Conservation (phyloP, 1,139 yeast species). For the Yamadazyma triangularis region DNA sequence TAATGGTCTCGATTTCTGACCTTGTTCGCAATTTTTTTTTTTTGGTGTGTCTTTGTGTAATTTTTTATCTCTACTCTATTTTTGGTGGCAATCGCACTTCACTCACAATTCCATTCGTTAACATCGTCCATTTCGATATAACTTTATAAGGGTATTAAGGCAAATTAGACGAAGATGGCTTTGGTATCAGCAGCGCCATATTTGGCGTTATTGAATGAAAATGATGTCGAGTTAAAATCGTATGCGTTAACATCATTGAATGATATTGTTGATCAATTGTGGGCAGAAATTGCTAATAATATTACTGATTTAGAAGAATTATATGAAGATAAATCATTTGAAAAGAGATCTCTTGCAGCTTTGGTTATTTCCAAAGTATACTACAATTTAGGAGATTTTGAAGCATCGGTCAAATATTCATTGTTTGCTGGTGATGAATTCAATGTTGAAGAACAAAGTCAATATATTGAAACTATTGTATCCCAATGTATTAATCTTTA, state of each 20-base stretch:
- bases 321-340: conserved; percentile 78
- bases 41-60: too few species aligned
- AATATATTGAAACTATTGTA: conserved; percentile 88
- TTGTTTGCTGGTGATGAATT: conserved; percentile 80
- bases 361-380: conserved; percentile 90
- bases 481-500: conserved; percentile 88
- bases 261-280: conserved; percentile 79
- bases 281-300: conserved; percentile 97
- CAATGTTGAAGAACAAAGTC: conserved; percentile 70
- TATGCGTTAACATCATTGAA: conserved; percentile 84
- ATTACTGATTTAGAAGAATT: conserved; percentile 84
- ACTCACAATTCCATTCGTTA: too few species aligned
- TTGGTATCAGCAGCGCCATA: conserved; percentile 82
- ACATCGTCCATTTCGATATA: too few species aligned
- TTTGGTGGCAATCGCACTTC: too few species aligned
- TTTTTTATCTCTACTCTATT: too few species aligned
- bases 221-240: conserved; percentile 70
- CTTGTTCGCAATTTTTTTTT: too few species aligned
- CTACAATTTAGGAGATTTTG: conserved; percentile 92
- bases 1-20: too few species aligned
- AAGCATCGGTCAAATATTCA: conserved; percentile 84
- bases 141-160: too few species aligned
- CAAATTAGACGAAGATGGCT: too few species aligned
- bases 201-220: conserved; percentile 81
- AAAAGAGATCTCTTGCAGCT: conserved; percentile 81